phyloP scores from a whole-genome alignment of 1,284 basidiomycete genomes.

The Ceratobasidium sp. region DNA sequence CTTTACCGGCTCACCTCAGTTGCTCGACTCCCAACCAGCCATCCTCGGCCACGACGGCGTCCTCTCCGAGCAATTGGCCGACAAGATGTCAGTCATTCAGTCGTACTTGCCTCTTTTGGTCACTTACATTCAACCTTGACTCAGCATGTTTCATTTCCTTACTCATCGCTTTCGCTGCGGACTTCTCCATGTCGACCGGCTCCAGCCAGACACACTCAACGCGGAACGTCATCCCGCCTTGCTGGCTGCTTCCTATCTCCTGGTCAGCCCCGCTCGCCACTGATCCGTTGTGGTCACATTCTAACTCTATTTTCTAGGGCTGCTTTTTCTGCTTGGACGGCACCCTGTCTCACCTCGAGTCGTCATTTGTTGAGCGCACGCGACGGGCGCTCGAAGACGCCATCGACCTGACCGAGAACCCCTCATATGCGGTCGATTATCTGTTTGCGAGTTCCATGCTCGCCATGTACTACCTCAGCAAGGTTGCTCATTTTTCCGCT shows the following conservation, averaged over 20 bases:
- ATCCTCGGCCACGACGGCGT: constrained; percentile 21
- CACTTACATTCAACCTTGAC: constrained; percentile 16
- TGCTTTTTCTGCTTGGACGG: constrained; percentile 40
- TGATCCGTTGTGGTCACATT: not conserved
- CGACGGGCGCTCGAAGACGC: constrained; percentile 36
- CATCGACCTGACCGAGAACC: constrained; percentile 31
- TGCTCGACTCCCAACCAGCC: constrained; percentile 22
- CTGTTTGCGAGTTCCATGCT: constrained; percentile 34
- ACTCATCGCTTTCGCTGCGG: constrained; percentile 41
- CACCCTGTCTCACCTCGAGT: constrained; percentile 32
- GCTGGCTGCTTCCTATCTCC: constrained; percentile 17
- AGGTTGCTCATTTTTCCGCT: constrained; percentile 1
- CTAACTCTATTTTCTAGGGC: constrained; percentile 13
- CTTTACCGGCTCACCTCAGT: constrained; percentile 20
- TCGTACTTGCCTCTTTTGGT: constrained; percentile 1
- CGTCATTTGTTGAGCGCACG: constrained; percentile 34
- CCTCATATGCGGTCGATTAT: constrained; percentile 35
- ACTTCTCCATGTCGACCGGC: constrained; percentile 27
- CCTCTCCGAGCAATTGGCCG: constrained; percentile 17
- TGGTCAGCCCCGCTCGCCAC: constrained; percentile 15
- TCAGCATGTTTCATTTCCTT: constrained; percentile 41
- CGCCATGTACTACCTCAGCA: constrained; percentile 23
- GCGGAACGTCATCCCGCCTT: constrained; percentile 37
- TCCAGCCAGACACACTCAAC: constrained; percentile 30
- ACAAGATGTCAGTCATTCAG: constrained; percentile 14